Base-by-base conservation (phyloP, 2,329 filamentous ascomycete genomes). In the Aspergillus ochraceus region DNA sequence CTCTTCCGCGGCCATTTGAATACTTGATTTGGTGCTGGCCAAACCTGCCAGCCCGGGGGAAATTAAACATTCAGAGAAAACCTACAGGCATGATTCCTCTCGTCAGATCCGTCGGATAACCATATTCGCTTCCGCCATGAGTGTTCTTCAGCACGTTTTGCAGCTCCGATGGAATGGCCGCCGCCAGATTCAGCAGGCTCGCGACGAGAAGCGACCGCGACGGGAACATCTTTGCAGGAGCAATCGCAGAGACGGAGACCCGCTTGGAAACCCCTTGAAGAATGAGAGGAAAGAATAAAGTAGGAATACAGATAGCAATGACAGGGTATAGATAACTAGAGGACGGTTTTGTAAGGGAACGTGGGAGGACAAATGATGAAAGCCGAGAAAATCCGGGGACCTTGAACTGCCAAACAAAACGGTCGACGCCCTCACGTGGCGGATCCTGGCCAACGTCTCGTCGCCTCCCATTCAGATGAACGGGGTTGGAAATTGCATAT, bases 51-150 rank as follows among this genome's bases (percentile, higher is more conserved):
- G 14, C 4, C n/a, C 9, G 32, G 14, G 32, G 32, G 11, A 2
- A 17, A 36, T 36, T 14, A 6, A 46, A 46, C 42, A 17, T 20
- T 14, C 5, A 52, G 30, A 42, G n/a, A 17, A 20, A 26, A 76
- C 77, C 67, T 66, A 84, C 82, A 46, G 86, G 86, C 30, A 86
- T 67, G 61, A 88, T 85, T 1, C 80, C 84, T 60, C 85, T 79
- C 1, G 86, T 88, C 20, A 88, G 76, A 66, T 86, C 83, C 0
- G 86, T 88, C 0, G 86, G 86, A 72, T 88, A 88, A 19, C 71
- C 78, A 71, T 87, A 87, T 20, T 82, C 75, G 10, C 79, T 73
- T 51, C 78, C 80, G 22, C 77, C 72, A 65, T 84, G 79, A 6
- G 83, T 85, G 64, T 85, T 81, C 57, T 79, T 76, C 54, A 88